Percentiles rank a stretch among this genome's conserved stretches.
Conservation (phyloP, 1,284 basidiomycete genomes). For the Cutaneotrichosporon sp. region DNA sequence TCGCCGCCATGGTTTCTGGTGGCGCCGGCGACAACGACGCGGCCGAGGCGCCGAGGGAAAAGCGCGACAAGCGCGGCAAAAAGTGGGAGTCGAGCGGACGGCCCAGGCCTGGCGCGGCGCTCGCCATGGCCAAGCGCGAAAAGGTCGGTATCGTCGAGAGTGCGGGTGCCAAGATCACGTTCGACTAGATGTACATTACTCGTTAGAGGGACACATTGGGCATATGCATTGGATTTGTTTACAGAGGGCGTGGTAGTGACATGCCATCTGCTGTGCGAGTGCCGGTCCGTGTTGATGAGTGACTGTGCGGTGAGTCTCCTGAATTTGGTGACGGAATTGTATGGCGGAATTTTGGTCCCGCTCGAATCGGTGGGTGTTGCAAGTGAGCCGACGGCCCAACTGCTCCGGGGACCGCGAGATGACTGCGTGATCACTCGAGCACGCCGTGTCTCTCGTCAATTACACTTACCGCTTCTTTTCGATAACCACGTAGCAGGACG, state of each 20-base stretch:
- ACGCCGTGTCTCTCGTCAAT: too few relatives aligned
- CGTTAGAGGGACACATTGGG: neutral
- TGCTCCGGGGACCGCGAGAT: too few relatives aligned
- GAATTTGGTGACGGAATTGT: neutral
- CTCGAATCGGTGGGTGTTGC: too few relatives aligned
- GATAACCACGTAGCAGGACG: too few relatives aligned
- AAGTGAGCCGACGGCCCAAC: too few relatives aligned
- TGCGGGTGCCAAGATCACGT: slow-evolving; percentile 73
- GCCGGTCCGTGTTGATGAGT: neutral
- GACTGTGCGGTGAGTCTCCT: neutral
- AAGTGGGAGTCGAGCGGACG: slow-evolving; percentile 51
- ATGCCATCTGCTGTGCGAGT: neutral
- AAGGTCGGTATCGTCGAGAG: slow-evolving; percentile 72
- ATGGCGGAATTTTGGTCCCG: neutral
- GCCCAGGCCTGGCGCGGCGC: slow-evolving; percentile 79
- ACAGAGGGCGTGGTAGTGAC: neutral
- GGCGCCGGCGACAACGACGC: slow-evolving; percentile 2
- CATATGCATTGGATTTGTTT: neutral
- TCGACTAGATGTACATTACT: slow-evolving; percentile 47
- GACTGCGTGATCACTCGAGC: too few relatives aligned
- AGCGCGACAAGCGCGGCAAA: slow-evolving; percentile 38
- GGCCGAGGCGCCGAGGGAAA: slow-evolving; percentile 3
- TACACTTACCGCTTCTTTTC: too few relatives aligned
- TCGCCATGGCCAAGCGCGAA: slow-evolving; percentile 81
- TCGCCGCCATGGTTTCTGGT: slow-evolving; percentile 13